Evolutionary conservation across 2,329 filamentous ascomycete genomes (phyloP).

Genomic region (Tolypocladium inflatum): DNA sequence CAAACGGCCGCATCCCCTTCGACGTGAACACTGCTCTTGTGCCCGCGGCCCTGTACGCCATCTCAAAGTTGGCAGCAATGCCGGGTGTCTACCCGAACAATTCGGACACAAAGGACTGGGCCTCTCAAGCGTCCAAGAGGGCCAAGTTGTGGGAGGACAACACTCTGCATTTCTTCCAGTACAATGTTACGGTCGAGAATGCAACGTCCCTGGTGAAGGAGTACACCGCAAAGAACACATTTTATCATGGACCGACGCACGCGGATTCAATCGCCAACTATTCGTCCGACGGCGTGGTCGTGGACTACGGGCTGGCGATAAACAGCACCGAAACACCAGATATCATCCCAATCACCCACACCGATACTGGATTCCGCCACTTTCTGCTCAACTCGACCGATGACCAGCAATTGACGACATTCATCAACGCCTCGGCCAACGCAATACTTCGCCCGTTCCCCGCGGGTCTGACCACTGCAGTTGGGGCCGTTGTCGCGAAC

Average conservation of each 20-base stretch:
- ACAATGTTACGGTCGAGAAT: slow-evolving; percentile 26
- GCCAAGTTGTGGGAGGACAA: slow-evolving; percentile 54
- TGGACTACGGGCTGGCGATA: slow-evolving; percentile 47
- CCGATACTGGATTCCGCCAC: slow-evolving; percentile 53
- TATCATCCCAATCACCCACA: slow-evolving; percentile 50
- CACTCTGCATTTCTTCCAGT: slow-evolving; percentile 47
- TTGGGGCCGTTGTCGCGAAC: slow-evolving; percentile 51
- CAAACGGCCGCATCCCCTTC: slow-evolving; percentile 53
- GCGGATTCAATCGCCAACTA: slow-evolving; percentile 24
- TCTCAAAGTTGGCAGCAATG: slow-evolving; percentile 36
- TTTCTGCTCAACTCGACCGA: slow-evolving; percentile 53
- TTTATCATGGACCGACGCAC: slow-evolving; percentile 35
- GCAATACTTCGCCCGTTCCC: slow-evolving; percentile 50
- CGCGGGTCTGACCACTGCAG: slow-evolving; percentile 43
- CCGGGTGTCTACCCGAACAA: slow-evolving; percentile 41
- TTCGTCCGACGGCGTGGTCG: slow-evolving; percentile 24
- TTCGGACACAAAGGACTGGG: slow-evolving; percentile 29
- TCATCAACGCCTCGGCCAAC: slow-evolving; percentile 47
- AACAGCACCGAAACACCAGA: slow-evolving; percentile 39
- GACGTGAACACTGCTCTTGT: slow-evolving; percentile 55
- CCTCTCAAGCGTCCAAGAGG: slow-evolving; percentile 31
- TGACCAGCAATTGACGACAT: slow-evolving; percentile 43
- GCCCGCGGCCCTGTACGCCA: slow-evolving; percentile 50
- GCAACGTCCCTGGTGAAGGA: slow-evolving; percentile 36
- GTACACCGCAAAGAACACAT: slow-evolving; percentile 31